A percentile compares a stretch with the other conserved stretches of the same genome.
These are phyloP conservation scores for Aspergillus haitiensis DNA, from an alignment of 495 filamentous ascomycete species.

Conservation along the genomic window DNA sequence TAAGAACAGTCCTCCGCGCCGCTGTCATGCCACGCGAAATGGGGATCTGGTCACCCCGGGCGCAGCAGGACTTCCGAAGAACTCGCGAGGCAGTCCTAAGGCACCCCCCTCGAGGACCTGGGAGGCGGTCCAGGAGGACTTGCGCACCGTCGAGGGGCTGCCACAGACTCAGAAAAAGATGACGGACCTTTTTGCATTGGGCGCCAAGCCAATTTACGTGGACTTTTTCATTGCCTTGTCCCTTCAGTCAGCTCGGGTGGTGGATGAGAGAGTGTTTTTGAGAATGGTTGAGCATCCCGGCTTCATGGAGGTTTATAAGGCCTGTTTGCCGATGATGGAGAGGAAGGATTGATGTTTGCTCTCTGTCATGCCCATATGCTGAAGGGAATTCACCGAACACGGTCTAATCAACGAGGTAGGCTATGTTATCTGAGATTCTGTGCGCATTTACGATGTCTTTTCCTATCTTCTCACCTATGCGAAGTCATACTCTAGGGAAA, in stretches of 20 bases:
- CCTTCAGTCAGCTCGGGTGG: slow-evolving; percentile 35
- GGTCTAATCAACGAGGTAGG: no score
- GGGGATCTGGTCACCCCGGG: slow-evolving; percentile 38
- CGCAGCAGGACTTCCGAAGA: slow-evolving; percentile 42
- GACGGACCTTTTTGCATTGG: slow-evolving; percentile 44
- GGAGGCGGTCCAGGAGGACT: slow-evolving; percentile 24
- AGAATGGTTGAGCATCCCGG: slow-evolving; percentile 31
- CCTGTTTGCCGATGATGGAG: slow-evolving; percentile 39
- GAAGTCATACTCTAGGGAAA: no score
- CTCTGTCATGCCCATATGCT: no score
- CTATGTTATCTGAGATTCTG: no score
- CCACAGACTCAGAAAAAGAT: slow-evolving; percentile 34
- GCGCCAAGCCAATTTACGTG: slow-evolving; percentile 31
- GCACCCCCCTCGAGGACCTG: slow-evolving; percentile 37
- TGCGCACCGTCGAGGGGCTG: slow-evolving; percentile 31
- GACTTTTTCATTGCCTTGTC: slow-evolving; percentile 43
- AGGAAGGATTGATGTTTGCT: slow-evolving; percentile 28
- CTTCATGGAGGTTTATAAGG: slow-evolving; percentile 38
- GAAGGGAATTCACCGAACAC: no score
- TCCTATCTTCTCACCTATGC: no score
- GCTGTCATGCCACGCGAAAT: slow-evolving; percentile 40
- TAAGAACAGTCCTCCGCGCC: slow-evolving; percentile 25
- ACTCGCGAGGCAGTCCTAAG: slow-evolving; percentile 38
- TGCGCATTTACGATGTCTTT: no score
- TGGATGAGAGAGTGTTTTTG: slow-evolving; percentile 39